Evolutionary conservation across 2,329 filamentous ascomycete species (phyloP).

Genomic region (Dothidotthia symphoricarpi): DNA sequence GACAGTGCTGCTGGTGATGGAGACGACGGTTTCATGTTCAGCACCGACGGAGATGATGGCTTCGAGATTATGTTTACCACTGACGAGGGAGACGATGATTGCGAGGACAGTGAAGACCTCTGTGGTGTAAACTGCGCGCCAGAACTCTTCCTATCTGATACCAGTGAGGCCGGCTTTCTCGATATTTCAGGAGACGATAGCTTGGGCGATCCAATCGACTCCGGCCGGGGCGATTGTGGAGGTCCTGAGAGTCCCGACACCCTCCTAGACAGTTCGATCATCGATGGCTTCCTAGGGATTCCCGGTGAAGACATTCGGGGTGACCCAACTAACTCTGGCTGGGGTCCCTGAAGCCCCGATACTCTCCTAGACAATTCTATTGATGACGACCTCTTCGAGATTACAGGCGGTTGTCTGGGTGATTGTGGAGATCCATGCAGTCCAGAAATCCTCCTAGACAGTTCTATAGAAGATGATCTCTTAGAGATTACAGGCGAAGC

Average conservation of each 20-base stretch:
- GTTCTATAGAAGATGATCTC: constrained; percentile 25
- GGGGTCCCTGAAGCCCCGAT: not conserved
- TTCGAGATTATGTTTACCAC: no score
- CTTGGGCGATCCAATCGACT: constrained; percentile 24
- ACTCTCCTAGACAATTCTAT: constrained; percentile 1
- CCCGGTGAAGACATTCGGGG: constrained; percentile 1
- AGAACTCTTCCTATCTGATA: constrained; percentile 19
- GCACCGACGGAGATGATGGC: no score
- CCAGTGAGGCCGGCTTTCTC: constrained; percentile 27
- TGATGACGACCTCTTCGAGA: constrained; percentile 8
- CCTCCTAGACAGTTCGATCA: constrained; percentile 20
- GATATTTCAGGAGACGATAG: constrained; percentile 26
- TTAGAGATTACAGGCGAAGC: constrained; percentile 29
- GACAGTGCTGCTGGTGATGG: not conserved
- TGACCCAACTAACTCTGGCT: constrained; percentile 10
- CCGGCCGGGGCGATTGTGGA: constrained; percentile 25
- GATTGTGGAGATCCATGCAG: no score
- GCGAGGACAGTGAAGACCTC: no score
- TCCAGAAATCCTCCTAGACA: constrained; percentile 18
- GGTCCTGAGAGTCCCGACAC: constrained; percentile 15
- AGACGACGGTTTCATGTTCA: no score
- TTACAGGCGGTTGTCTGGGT: constrained; percentile 10
- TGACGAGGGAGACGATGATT: no score
- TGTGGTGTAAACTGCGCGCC: no score
- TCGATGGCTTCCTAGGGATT: constrained; percentile 13